phyloP scores from a whole-genome alignment of 345 rosid species.

The Erysimum cheiranthoides region DNA sequence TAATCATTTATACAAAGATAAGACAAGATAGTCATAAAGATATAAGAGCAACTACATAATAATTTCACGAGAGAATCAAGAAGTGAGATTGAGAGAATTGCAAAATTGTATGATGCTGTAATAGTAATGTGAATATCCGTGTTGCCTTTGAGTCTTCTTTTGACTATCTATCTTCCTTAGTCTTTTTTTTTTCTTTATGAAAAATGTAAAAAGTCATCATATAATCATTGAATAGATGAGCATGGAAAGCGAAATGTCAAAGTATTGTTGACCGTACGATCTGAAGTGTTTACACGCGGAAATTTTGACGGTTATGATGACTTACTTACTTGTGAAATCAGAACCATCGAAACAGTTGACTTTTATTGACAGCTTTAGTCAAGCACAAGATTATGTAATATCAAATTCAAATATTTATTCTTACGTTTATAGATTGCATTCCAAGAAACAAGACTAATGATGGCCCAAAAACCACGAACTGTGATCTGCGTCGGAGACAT shows the following conservation, averaged over 20 bases:
- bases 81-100: too few species aligned
- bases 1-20: too few species aligned
- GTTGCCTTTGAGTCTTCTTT: slow-evolving; percentile 15
- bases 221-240: neutral
- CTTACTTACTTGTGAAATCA: neutral
- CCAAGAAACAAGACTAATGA: neutral
- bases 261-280: neutral
- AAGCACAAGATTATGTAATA: neutral
- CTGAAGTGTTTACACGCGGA: neutral
- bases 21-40: too few species aligned
- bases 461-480: slow-evolving; percentile 49
- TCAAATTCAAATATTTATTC: neutral
- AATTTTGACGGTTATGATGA: neutral
- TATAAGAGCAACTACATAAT: too few species aligned
- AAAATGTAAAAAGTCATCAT: neutral
- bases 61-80: too few species aligned
- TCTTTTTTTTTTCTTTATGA: neutral
- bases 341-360: neutral
- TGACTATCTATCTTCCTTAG: neutral
- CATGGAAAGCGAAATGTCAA: neutral
- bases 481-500: slow-evolving; percentile 82
- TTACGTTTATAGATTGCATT: neutral
- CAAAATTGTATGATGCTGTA: neutral
- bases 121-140: neutral
- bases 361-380: slow-evolving; percentile 48